Evolutionary conservation across 352 stramenopile genomes (phyloP), one percentile per base, ranked within the genome.

Genomic region (Globisporangium heterothallicum): DNA sequence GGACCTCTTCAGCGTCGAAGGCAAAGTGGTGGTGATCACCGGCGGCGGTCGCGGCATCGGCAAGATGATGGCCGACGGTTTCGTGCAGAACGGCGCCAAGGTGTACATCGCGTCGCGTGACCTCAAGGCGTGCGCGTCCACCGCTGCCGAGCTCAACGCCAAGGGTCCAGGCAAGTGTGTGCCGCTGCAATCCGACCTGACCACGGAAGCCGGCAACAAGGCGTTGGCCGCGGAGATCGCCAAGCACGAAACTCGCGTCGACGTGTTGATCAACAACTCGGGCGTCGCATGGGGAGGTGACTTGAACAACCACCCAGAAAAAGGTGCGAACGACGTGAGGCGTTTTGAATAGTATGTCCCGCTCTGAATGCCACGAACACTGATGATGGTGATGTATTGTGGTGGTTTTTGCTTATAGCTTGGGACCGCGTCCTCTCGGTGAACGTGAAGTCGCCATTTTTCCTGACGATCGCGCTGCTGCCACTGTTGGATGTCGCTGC

Each of bases 251-350:
- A 79, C 70, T 40, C 68, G 72, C 42, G 64, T 98, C 22, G 77
- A 98, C 54, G 86, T 98, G 36, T 74, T 98, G 6, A 79, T 98
- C 52, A 98, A 98, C 71, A 98, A 98, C 76, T 95, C 89, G 80
- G 78, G 74, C 16, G 61, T 78, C 6, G 49, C 47, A 3, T 92
- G 74, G 76, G 77, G 74, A 25, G 70, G 63, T 6, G 62, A 69
- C 26, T 66, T 80, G 5, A 25, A 76, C 35, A 49, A 68, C 42
- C 68, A 78, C 63, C 58, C 56, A 32, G 58, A 54, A 21, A 58
- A 71, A 21, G 60, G 62, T 70, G 42, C 21, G 53, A 55, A 21
- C 30, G 30, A 13, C n/a, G n/a, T n/a, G n/a, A n/a, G n/a, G n/a
- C n/a, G n/a, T n/a, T n/a, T n/a, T n/a, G n/a, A n/a, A n/a, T n/a